These are phyloP conservation scores for Calonectria crousiana DNA, from an alignment of 2,329 filamentous ascomycete species.

Conservation along the genomic window DNA sequence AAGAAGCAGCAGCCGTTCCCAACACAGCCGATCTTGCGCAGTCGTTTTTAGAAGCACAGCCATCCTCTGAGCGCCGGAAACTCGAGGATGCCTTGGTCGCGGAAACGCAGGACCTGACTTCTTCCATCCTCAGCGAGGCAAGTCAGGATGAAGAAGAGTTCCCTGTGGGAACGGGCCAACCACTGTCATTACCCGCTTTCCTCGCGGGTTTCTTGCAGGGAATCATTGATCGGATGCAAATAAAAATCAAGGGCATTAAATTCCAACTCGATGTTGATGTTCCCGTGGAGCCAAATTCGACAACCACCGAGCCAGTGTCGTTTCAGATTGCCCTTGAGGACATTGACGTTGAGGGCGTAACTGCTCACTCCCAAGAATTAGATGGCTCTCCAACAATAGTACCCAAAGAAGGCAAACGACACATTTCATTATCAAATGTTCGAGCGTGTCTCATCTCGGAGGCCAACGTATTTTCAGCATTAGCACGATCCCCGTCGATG, in stretches of 20 bases:
- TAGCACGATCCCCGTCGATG: conserved; percentile 69
- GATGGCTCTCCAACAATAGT: conserved; percentile 52
- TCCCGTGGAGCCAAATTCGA: conserved; percentile 60
- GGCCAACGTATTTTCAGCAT: conserved; percentile 72
- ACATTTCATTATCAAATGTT: conserved; percentile 73
- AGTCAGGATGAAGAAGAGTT: conserved; percentile 72
- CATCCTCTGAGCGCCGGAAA: conserved; percentile 72
- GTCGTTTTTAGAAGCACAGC: conserved; percentile 82
- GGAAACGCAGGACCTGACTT: conserved; percentile 71
- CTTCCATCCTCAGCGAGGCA: conserved; percentile 71
- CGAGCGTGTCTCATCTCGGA: conserved; percentile 76
- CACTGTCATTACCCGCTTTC: conserved; percentile 77
- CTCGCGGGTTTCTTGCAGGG: conserved; percentile 80
- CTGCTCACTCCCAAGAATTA: conserved; percentile 50
- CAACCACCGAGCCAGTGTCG: conserved; percentile 67
- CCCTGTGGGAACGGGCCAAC: conserved; percentile 76
- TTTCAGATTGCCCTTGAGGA: conserved; percentile 74
- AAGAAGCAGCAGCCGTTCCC: conserved; percentile 62
- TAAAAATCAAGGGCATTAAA: conserved; percentile 74
- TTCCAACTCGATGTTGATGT: conserved; percentile 75
- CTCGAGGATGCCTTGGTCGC: conserved; percentile 77
- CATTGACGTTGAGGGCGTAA: conserved; percentile 77
- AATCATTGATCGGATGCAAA: conserved; percentile 77
- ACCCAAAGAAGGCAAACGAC: conserved; percentile 73
- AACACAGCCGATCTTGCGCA: conserved; percentile 80